Evolutionary conservation across 805 yeast species (phyloP), one percentile per base, ranked within the genome.

Genomic region (Candida palmyrensis): DNA sequence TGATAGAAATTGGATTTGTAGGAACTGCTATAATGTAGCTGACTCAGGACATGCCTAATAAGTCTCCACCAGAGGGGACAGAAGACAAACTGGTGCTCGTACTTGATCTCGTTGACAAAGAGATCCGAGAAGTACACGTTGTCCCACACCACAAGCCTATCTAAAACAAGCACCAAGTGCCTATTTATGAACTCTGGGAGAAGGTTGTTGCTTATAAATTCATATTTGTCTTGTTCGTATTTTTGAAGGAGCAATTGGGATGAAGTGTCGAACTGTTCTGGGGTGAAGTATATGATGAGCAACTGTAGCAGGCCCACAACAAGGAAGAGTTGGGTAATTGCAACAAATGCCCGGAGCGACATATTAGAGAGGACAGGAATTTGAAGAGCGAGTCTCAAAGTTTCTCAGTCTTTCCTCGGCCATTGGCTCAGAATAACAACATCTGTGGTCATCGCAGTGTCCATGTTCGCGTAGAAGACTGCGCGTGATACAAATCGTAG

Each of bases 31-130:
- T n/a, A n/a, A n/a, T n/a, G n/a, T n/a, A n/a, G n/a, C n/a, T n/a
- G n/a, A n/a, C n/a, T n/a, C n/a, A n/a, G n/a, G 42, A 51, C 27
- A 18, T 22, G 41, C 27, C 44, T 51, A 3, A 82, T 55, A 3
- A 79, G 29, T 16, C 73, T 49, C 63, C 81, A 70, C 95, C 96
- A 90, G 2, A 76, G 49, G 8, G 83, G 83, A 18, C 94, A 78
- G 52, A 86, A 90, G 4, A 94, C 97, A 69, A 76, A 83, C 57
- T 88, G 95, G 53, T 90, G 96, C 56, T 90, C 97, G 55, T 68
- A 89, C n/a, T 59, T 53, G 11, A 59, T 53, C 0, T 71, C 76
- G 11, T 71, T 54, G 7, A 56, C 50, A 21, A 83, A 75, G 35
- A 79, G 53, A 28, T 78, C 75, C 11, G 73, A 53, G 48, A 83